Evolutionary conservation across 164 flowering plant genomes (phyloP).

Genomic region (Vitis cinerea): DNA sequence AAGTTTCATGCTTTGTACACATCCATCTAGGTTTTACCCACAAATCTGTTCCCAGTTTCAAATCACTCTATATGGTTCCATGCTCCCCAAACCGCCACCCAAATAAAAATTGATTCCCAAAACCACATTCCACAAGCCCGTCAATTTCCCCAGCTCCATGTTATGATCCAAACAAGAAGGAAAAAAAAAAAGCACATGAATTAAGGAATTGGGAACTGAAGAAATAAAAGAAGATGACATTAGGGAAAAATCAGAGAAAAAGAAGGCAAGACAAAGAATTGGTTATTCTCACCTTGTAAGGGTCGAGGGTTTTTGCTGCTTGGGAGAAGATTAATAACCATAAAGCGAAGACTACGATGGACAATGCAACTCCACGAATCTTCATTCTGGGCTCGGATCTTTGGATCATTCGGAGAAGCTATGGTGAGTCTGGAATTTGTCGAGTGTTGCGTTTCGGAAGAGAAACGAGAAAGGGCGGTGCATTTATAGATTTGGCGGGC

Average conservation of each 20-base stretch:
- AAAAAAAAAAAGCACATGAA: too few species aligned
- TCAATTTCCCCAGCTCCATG: too few species aligned
- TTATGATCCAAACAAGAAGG: too few species aligned
- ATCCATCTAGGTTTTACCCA: too few species aligned
- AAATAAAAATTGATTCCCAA: too few species aligned
- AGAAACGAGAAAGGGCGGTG: background rate
- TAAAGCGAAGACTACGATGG: slow-evolving; percentile 14
- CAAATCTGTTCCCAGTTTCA: too few species aligned
- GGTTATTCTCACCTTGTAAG: slow-evolving; percentile 51
- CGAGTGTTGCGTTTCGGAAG: background rate
- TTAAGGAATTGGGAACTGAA: background rate
- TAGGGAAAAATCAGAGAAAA: background rate
- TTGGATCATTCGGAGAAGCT: background rate
- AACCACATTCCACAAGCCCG: too few species aligned
- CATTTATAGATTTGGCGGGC: slow-evolving; percentile 12
- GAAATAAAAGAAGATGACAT: background rate
- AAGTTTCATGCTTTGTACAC: too few species aligned
- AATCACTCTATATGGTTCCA: too few species aligned
- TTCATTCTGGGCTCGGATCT: slow-evolving; percentile 18
- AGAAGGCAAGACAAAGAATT: background rate
- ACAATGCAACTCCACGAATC: slow-evolving; percentile 2
- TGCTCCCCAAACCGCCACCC: too few species aligned
- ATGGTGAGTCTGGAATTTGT: too few species aligned
- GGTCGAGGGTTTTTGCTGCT: slow-evolving; percentile 52
- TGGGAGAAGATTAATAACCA: slow-evolving; percentile 16